Evolutionary conservation across 768 basidiomycete genomes (phyloP), one percentile per base, ranked within the genome.

Genomic region (Mycena rebaudengoi): DNA sequence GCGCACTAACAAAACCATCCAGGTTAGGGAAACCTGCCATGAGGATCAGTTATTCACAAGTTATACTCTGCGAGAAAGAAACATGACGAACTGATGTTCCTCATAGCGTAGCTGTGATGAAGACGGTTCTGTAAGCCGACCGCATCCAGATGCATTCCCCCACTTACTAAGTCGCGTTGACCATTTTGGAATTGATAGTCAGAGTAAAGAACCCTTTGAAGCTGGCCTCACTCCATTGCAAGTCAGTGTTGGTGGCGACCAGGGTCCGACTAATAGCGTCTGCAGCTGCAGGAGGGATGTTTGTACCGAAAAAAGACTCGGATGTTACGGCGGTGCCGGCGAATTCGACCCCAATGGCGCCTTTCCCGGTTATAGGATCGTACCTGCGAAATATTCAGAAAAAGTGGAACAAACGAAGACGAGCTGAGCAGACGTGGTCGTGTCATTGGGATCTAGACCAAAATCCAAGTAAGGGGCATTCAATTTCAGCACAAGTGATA

Each of bases 191-290:
- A 66, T 81, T 78, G 60, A 89, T 72, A 28, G 76, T 78, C 13
- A 89, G 75, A 33, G 86, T 84, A 74, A 86, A 87, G 75, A 88
- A 89, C 2, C 87, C 87, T 32, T 87, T 74, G 74, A 78, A 86
- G 7, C 83, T 85, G 8, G 82, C 86, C 73, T 88, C 87, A 60
- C 83, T 85, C 86, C 85, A 88, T 67, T 88, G 86, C 37, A 88
- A 71, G 64, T 86, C 83, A 1, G 76, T 64, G 73, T 86, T 87
- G 23, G 69, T 71, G 16, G 66, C 72, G 13, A 85, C 80, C 28
- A 82, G 71, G 14, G 62, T 46, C 16, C 68, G 62, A 7, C 83
- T 83, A 16, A 79, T 73, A 10, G 70, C 65, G 60, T 85, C 75
- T 18, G 83, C 81, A 7, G 74, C 73, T 6, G 66, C 73, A 16